phyloP scores from a whole-genome alignment of 352 stramenopile genomes.

The Hyaloperonospora arabidopsidis region DNA sequence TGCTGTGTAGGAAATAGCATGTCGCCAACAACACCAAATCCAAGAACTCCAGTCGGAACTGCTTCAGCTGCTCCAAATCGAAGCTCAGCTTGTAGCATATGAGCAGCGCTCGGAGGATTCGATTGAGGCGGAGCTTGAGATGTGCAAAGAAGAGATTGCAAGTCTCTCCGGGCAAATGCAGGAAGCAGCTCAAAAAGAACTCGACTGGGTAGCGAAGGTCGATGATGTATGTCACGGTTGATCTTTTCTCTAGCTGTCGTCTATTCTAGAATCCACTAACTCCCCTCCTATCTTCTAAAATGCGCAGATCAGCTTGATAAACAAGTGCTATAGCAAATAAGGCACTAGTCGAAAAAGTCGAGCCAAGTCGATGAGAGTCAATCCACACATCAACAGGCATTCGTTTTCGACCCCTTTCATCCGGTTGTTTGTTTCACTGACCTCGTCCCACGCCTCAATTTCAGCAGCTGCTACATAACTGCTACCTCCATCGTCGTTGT shows the following conservation, averaged over 20 bases:
- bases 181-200: slow-evolving; percentile 10
- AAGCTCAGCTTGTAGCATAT: slow-evolving; percentile 9
- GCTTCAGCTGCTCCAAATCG: slow-evolving; percentile 6
- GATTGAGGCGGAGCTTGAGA: slow-evolving; percentile 9
- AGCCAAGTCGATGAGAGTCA: too few relatives aligned
- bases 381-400: too few relatives aligned
- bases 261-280: too few relatives aligned
- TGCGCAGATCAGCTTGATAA: too few relatives aligned
- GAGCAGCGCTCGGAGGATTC: slow-evolving; percentile 12
- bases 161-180: slow-evolving; percentile 7
- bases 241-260: not conserved
- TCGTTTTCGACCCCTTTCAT: too few relatives aligned
- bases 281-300: too few relatives aligned
- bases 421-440: not conserved
- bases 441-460: too few relatives aligned
- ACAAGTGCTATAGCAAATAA: too few relatives aligned
- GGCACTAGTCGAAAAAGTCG: too few relatives aligned
- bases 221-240: not conserved
- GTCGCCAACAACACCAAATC: slow-evolving; percentile 6
- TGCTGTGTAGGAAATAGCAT: slow-evolving; percentile 6
- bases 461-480: too few relatives aligned
- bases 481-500: too few relatives aligned
- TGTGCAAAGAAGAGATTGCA: slow-evolving; percentile 10
- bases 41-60: slow-evolving; percentile 16
- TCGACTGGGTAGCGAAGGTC: slow-evolving; percentile 11